Base-by-base conservation (phyloP, 148 eudicot species). In the Heliosperma pusillum region DNA sequence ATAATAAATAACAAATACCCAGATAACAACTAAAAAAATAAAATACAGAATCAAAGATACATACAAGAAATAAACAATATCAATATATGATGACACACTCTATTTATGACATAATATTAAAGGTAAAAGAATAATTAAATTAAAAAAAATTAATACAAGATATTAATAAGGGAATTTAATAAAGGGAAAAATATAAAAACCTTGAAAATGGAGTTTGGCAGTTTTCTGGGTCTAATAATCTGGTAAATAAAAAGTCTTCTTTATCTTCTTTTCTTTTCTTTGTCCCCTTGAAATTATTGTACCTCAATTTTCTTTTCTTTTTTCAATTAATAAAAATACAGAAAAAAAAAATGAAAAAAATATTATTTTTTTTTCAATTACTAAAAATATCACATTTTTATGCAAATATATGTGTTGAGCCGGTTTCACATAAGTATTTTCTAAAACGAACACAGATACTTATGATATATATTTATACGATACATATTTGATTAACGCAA, bases 271-370 rank as follows among this genome's bases (percentile, higher is more conserved):
- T 60, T 22, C 12, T 60, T 22, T 60, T 60, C 65, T 22, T 9
- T 24, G 65, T 60, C 65, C 65, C 30, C 65, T 60, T 25, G 65
- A 60, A 60, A 60, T 64, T 30, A 64, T 27, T 64, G 68, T 30
- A 5, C 44, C 21, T 11, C n/a, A 15, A 25, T 62, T 12, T 27
- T 20, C 13, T 61, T 42, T 10, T 50, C 17, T 47, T 15, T 50
- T 50, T 50, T 50, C 55, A 36, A 36, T 50, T 17, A 9, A 50
- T 9, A 50, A 50, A 50, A 12, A 50, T 10, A 3, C 16, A 10
- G 16, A 10, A 10, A 47, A 47, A 1, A 47, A 47, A 47, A 47
- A 47, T 45, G 9, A 42, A 42, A 42, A 42, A 42, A 42, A 42
- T 42, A 42, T 5, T 7, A 42, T 42, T 42, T 42, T 42, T 42